These are phyloP conservation scores for Stagonosporopsis tanaceti DNA, from an alignment of 2,329 filamentous ascomycete species.

Conservation along the genomic window DNA sequence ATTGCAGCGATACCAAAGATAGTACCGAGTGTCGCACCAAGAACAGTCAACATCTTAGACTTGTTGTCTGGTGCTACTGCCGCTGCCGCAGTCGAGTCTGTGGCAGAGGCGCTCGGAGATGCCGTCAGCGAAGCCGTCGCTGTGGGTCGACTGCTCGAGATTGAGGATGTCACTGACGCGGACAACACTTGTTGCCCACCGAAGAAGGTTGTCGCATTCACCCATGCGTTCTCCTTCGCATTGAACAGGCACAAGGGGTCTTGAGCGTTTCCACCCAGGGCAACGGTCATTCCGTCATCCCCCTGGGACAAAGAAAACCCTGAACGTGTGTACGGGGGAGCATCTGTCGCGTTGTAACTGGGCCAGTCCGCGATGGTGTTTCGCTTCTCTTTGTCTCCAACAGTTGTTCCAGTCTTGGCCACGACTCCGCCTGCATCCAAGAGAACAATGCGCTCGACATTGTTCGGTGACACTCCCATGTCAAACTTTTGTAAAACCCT, in stretches of 20 bases:
- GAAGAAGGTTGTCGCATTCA: slow-evolving; percentile 73
- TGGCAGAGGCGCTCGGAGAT: slow-evolving; percentile 36
- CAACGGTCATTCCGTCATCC: slow-evolving; percentile 71
- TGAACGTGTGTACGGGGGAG: slow-evolving; percentile 70
- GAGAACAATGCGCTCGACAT: slow-evolving; percentile 74
- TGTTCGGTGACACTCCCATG: slow-evolving; percentile 75
- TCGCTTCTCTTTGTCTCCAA: slow-evolving; percentile 58
- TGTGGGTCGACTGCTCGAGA: slow-evolving; percentile 39
- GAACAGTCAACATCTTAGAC: slow-evolving; percentile 65
- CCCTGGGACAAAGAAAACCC: slow-evolving; percentile 77
- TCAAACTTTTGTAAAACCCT: slow-evolving; percentile 83
- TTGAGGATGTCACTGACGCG: slow-evolving; percentile 41
- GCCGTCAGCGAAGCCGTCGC: slow-evolving; percentile 24
- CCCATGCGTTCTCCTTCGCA: slow-evolving; percentile 77
- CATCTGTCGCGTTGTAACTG: slow-evolving; percentile 76
- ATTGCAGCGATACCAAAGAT: slow-evolving; percentile 76
- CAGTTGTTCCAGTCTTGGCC: slow-evolving; percentile 57
- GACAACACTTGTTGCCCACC: slow-evolving; percentile 51
- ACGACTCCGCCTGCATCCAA: slow-evolving; percentile 65
- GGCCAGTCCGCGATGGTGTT: slow-evolving; percentile 75
- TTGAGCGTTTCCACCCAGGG: slow-evolving; percentile 73
- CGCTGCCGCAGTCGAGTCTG: slow-evolving; percentile 45
- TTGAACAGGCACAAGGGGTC: slow-evolving; percentile 81
- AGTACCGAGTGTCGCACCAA: slow-evolving; percentile 84
- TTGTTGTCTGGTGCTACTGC: slow-evolving; percentile 48